Evolutionary conservation across 306 rosid genomes (phyloP), one percentile per base, ranked within the genome.

Genomic region (Pyrus betulifolia): DNA sequence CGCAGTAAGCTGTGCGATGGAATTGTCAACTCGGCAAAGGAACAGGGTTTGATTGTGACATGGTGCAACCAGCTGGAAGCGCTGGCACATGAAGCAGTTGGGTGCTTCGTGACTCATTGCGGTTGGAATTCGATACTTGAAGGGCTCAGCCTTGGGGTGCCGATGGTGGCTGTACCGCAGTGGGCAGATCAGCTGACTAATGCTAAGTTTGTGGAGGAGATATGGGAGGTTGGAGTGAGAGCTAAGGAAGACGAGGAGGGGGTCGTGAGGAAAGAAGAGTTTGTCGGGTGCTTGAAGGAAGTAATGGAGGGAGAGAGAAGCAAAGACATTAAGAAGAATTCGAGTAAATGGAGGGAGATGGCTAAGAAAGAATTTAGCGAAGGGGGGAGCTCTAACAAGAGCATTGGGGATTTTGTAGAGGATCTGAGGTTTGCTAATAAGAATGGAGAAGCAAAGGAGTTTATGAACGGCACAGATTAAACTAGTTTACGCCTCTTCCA

Each of bases 101-200:
- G 88, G 2, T 85, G 87, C 71, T 91, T 91, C 79, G 90, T 88
- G 76, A 87, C 88, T 0, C 93, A 88, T 18, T 88, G 96, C 54
- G 91, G 93, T 5, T 84, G 96, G 96, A 91, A 91, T 22, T 91
- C 91, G 0, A 91, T 92, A 8, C 87, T 90, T 0, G 96, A 90
- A 76, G 89, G 85, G 67, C 78, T 90, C 8, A 84, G 93, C 66
- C 85, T 88, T n/a, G 90, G 91, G 2, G 87, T 87, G 25, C 91
- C 91, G 0, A 87, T 88, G 85, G 84, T 87, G 69, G 89, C 89
- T 12, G 81, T 91, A 78, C 93, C 91, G 2, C 91, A 84, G 64
- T 88, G 91, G 93, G 72, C 88, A 0, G 96, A 91, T 52, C 93
- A 87, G 33, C 74, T 87, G 75, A 84, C 93, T 0, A 91, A 91